These are phyloP conservation scores for Pisolithus marmoratus DNA, from an alignment of 768 basidiomycete species.

Conservation along the genomic window DNA sequence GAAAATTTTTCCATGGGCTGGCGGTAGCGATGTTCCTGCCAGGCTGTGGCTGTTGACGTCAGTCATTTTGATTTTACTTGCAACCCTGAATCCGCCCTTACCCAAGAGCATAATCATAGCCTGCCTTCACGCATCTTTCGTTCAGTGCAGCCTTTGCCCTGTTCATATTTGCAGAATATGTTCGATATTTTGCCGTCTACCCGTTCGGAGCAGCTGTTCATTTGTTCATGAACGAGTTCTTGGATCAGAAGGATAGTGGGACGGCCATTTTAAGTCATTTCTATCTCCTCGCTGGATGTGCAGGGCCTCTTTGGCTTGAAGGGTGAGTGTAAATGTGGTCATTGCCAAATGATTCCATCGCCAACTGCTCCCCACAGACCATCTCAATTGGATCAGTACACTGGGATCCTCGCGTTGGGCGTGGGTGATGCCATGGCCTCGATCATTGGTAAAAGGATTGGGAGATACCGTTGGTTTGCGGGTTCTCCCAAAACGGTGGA, in stretches of 20 bases:
- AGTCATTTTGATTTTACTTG: conserved; percentile 30
- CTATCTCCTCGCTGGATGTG: conserved; percentile 93
- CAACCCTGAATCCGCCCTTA: conserved; percentile 9
- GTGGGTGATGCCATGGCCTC: conserved; percentile 95
- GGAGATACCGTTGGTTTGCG: conserved; percentile 78
- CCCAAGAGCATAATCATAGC: conserved; percentile 43
- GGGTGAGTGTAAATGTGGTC: conserved; percentile 47
- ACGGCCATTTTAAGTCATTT: conserved; percentile 98
- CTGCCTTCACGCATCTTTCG: conserved; percentile 91
- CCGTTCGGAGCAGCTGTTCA: conserved; percentile 92
- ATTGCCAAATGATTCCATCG: neutral
- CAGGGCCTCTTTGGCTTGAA: conserved; percentile 92
- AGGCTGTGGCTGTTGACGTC: conserved; percentile 87
- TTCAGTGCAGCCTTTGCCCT: conserved; percentile 93
- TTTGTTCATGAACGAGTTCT: conserved; percentile 95
- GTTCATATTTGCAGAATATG: conserved; percentile 95
- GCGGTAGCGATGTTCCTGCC: conserved; percentile 97
- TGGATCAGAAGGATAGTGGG: conserved; percentile 91
- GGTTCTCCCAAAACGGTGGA: conserved; percentile 86
- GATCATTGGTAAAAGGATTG: conserved; percentile 82
- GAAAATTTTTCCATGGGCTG: conserved; percentile 96
- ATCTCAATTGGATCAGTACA: conserved; percentile 56
- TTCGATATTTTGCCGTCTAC: conserved; percentile 97
- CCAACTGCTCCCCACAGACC: conserved; percentile 29
- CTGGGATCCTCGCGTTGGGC: conserved; percentile 84